Percentiles rank a stretch among this genome's conserved stretches.
Conservation (phyloP, 1,139 yeast genomes). For the Hemisphaericaspora xylanilytica region DNA sequence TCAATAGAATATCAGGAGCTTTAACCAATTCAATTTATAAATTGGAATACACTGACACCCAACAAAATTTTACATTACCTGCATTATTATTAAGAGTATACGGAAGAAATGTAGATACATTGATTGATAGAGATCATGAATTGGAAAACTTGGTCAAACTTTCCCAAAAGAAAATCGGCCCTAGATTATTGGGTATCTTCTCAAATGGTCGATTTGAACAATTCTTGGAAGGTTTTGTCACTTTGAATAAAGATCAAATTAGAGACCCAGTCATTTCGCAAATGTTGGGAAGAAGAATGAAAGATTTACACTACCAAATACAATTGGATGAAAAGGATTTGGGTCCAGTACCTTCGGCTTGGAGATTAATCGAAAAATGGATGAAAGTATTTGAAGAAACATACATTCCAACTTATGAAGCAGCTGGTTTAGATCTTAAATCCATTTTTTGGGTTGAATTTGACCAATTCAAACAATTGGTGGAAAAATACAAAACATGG, state of each 20-base stretch:
- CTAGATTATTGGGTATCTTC: constrained; percentile 83
- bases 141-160: constrained; percentile 69
- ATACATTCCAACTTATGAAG: constrained; percentile 26
- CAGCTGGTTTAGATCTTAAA: constrained; percentile 29
- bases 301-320: constrained; percentile 83
- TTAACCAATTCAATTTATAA: constrained; percentile 86
- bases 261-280: constrained; percentile 74
- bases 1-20: constrained; percentile 79
- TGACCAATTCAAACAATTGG: constrained; percentile 44
- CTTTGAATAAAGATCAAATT: constrained; percentile 70
- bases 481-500: constrained; percentile 61
- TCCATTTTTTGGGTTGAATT: constrained; percentile 51
- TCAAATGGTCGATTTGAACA: constrained; percentile 91
- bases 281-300: constrained; percentile 94
- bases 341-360: constrained; percentile 50
- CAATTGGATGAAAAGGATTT: constrained; percentile 55
- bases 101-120: constrained; percentile 85
- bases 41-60: constrained; percentile 43
- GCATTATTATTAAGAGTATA: constrained; percentile 72
- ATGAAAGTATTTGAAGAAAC: constrained; percentile 48
- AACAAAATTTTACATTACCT: constrained; percentile 31
- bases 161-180: constrained; percentile 80
- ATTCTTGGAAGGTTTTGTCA: constrained; percentile 74
- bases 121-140: constrained; percentile 85
- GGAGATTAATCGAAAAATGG: constrained; percentile 79